Evolutionary conservation across 345 rosid species (phyloP), one percentile per base, ranked within the genome.

Genomic region (Lagerstroemia speciosa): DNA sequence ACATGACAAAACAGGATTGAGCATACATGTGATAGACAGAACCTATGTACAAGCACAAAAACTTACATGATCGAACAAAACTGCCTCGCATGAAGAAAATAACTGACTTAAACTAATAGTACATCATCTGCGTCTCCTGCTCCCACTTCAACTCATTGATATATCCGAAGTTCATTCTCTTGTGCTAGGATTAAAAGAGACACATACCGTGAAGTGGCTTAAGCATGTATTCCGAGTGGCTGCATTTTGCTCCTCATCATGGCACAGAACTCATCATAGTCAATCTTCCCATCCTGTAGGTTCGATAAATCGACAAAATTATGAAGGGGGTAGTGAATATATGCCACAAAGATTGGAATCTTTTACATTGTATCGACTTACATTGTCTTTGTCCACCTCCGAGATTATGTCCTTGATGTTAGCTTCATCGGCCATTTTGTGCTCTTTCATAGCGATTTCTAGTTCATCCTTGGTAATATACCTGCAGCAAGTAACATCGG

Each of bases 321-420:
- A 31, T 57, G 66, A 43, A 67, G 26, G 43, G 32, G 66, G 45
- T 41, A 33, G 38, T n/a, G 26, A 69, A 53, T 53, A 22, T 19
- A 32, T 61, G 29, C 9, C 14, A 10, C 5, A 17, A 68, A 67
- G 19, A 27, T 34, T 40, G 22, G 2, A 16, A 12, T 27, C 55
- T 61, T 52, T 5, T 11, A 20, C 57, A 52, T 20, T 11, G 8
- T 52, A 8, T 38, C 15, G 22, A 75, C 93, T 81, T 80, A 87
- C 96, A 72, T 90, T 83, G 71, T 93, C 87, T 26, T 85, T 76
- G 66, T 93, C 95, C 17, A 87, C 90, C 77, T 90, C 93, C 14
- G 86, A 78, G 61, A 90, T 84, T 16, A 90, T 81, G 50, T 86
- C 87, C 77, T 66, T 81, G 74, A 81, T 78, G 71, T 74, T 84